Base-by-base conservation (phyloP, 768 basidiomycete species). In the Psilocybe azurescens region DNA sequence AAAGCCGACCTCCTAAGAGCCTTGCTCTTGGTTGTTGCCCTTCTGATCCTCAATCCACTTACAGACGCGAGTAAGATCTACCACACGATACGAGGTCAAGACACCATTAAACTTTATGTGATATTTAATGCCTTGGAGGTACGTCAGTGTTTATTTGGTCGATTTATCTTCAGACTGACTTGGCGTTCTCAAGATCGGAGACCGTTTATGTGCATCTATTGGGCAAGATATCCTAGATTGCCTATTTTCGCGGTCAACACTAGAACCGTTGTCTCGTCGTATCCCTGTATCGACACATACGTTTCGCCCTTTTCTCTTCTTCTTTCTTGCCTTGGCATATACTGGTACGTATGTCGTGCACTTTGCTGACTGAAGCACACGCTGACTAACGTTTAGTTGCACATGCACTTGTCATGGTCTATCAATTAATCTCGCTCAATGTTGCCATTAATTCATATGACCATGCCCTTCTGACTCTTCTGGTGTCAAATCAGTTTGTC, bases 91-190 rank as follows among this genome's bases (percentile, higher is more conserved):
- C 89, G 97, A 20, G 97, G 96, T 0, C 97, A 99, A 75, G 97
- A 99, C 68, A 97, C 95, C 2, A 97, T 99, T 79, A 99, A 99
- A 78, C 77, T 99, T 53, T 99, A 99, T 78, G 97, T 99, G 62
- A 97, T 99, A 54, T 99, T 98, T 78, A 99, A 98, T 74, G 96
- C 95, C 10, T 83, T 99, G 6, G 97, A 99, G 85, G 97, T 97
- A 74, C 60, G 88, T 73, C 16, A 20, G 16, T 56, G 29, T 20
- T 24, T 20, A 41, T 6, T 48, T 32, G 13, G 5, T 44, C 5
- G 29, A 39, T 6, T 32, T 9, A 1, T 38, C 48, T 11, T 53
- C 16, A 41, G 48, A 38, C 46, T 60, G 68, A 52, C 66, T n/a
- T 18, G 32, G 39, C 10, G 56, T 39, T 18, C 54, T 5, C 14